These are phyloP conservation scores for Colletotrichum liriopes DNA, from an alignment of 2,329 filamentous ascomycete species.

Conservation along the genomic window DNA sequence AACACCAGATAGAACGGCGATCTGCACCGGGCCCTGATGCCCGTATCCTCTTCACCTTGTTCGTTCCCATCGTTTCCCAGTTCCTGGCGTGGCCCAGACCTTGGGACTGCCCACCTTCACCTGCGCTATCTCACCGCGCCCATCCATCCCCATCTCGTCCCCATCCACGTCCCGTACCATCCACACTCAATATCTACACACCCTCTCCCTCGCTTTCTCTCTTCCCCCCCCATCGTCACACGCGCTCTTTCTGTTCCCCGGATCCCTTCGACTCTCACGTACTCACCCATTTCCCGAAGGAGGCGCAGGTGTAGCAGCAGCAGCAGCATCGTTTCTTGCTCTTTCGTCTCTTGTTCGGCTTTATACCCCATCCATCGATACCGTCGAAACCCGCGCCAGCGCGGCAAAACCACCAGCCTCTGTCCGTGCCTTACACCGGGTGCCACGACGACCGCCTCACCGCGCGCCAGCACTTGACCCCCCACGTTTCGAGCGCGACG, in stretches of 20 bases:
- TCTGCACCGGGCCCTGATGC: conserved; percentile 1
- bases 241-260: not conserved
- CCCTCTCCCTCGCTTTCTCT: not conserved
- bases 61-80: not conserved
- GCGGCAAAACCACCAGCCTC: not conserved
- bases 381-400: conserved; percentile 23
- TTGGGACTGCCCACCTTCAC: conserved; percentile 12
- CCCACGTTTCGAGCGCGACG: conserved; percentile 31
- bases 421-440: conserved; percentile 3
- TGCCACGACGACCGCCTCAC: conserved; percentile 9
- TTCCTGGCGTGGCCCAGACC: conserved; percentile 15
- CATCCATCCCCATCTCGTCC: conserved; percentile 1
- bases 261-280: not conserved
- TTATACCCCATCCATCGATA: conserved; percentile 2
- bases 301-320: conserved; percentile 12
- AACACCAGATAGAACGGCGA: not conserved
- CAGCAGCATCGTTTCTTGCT: not conserved
- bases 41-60: not conserved
- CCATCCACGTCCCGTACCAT: conserved; percentile 7
- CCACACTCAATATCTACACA: conserved; percentile 21
- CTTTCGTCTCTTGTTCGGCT: conserved; percentile 33
- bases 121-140: conserved; percentile 7
- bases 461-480: not conserved
- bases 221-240: conserved; percentile 7
- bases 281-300: not conserved